phyloP scores from a whole-genome alignment of 2,329 filamentous ascomycete genomes.

The Alternaria novae-zelandiae region DNA sequence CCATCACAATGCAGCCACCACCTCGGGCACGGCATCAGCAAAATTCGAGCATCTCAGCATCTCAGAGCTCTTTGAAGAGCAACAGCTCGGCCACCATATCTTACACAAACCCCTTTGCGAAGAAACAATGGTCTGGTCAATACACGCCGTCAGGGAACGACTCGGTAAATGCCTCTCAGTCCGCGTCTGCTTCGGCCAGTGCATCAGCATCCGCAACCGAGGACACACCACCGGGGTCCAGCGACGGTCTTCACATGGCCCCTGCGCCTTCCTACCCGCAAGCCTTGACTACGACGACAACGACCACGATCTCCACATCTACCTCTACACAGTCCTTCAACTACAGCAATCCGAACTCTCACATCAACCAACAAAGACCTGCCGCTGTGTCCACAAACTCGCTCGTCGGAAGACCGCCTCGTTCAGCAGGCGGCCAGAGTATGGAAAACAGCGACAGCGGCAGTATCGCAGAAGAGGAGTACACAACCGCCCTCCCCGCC shows the following conservation, averaged over 20 bases:
- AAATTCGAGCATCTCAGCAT: conserved; percentile 41
- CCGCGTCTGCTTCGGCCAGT: conserved; percentile 38
- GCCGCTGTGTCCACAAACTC: conserved; percentile 27
- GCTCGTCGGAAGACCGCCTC: conserved; percentile 29
- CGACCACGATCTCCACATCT: conserved; percentile 20
- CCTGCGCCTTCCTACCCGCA: conserved; percentile 39
- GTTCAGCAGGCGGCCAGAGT: conserved; percentile 32
- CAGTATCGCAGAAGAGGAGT: conserved; percentile 45
- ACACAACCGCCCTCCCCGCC: conserved; percentile 45
- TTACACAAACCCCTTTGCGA: conserved; percentile 33
- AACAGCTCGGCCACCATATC: conserved; percentile 31
- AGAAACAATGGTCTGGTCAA: conserved; percentile 24
- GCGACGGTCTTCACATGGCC: conserved; percentile 46
- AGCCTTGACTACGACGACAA: conserved; percentile 33
- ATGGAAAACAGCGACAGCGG: conserved; percentile 46
- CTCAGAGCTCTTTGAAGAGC: conserved; percentile 42
- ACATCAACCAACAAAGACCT: conserved; percentile 32
- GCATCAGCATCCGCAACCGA: conserved; percentile 43
- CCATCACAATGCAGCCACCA: conserved; percentile 42
- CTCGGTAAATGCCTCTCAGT: conserved; percentile 32
- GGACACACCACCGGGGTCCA: conserved; percentile 46
- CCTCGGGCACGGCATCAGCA: conserved; percentile 39
- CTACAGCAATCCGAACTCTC: conserved; percentile 32
- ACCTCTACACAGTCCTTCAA: conserved; percentile 20
- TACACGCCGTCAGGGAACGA: conserved; percentile 35